Conservation (phyloP, 306 rosid species). For the Casuarina glauca region DNA sequence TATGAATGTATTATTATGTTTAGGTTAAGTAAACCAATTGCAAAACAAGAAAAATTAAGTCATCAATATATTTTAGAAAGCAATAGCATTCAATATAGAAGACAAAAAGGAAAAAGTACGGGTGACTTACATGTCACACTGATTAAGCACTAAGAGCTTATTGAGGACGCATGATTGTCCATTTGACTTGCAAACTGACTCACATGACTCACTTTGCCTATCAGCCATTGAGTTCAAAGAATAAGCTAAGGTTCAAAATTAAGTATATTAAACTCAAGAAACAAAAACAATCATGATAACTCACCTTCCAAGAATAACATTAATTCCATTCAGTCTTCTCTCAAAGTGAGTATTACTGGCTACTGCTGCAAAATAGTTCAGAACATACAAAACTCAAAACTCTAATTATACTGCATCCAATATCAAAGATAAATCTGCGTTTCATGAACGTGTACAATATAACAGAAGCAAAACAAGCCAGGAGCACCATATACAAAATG, state of each 20-base stretch:
- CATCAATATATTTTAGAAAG: conserved; percentile 18
- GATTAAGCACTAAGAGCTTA: conserved; percentile 77
- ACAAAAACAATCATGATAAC: conserved; percentile 18
- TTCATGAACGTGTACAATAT: neutral
- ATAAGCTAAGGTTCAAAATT: conserved; percentile 31
- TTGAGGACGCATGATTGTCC: conserved; percentile 89
- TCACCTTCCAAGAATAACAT: conserved; percentile 88
- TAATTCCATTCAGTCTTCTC: conserved; percentile 73
- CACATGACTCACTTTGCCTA: conserved; percentile 89
- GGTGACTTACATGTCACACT: conserved; percentile 81
- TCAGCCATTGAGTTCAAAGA: conserved; percentile 41
- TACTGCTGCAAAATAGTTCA: conserved; percentile 44
- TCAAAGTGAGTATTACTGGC: conserved; percentile 50
- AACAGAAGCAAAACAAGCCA: neutral
- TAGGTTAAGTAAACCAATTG: neutral
- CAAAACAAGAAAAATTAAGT: neutral
- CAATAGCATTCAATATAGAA: neutral
- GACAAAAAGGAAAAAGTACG: conserved; percentile 1
- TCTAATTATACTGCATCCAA: neutral
- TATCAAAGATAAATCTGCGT: conserved; percentile 3
- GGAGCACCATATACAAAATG: neutral
- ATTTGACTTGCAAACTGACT: conserved; percentile 79
- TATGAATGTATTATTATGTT: neutral
- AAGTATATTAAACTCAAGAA: conserved; percentile 8
- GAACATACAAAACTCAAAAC: conserved; percentile 18